Evolutionary conservation across 495 filamentous ascomycete species (phyloP), one percentile per base, ranked within the genome.

Genomic region (Neurospora pannonica): DNA sequence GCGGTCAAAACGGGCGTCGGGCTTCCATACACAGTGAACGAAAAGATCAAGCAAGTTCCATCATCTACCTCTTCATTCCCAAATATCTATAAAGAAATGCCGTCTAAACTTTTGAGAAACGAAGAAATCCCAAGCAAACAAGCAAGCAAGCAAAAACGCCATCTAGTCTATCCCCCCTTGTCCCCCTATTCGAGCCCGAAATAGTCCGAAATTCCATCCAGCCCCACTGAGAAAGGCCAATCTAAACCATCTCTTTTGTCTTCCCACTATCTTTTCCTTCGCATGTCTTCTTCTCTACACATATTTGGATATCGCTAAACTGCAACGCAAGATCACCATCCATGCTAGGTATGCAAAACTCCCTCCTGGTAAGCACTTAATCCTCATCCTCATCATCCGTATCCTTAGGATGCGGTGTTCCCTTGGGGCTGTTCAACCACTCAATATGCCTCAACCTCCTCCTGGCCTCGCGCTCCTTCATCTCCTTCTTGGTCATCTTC

Each of bases 401-500:
- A 80, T 96, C 93, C 43, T 82, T 82, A 0, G 91, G 91, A 80
- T 92, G 89, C 21, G 93, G 93, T 6, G 93, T 96, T 9, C 92
- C 92, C 87, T 92, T 91, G 77, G 90, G 88, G 76, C 86, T 89
- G 80, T 92, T 94, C 74, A 92, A 84, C 95, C 97, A 99, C 83
- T 98, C 95, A 76, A 99, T 95, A 82, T 98, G 93, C 81, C 96
- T 92, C 83, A 99, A 85, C 80, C 95, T 87, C 73, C 95, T 88
- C 75, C 96, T 87, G 37, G 91, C 91, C 82, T 99, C 97, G 4
- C 92, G 87, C 77, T 99, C 96, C 88, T 99, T 99, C 78, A 94
- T 75, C 84, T 99, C 95, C 82, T 92, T 93, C 84, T 95, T 92
- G 70, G 96, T 99, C 89, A 97, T 87, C 93, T 99, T 99, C 91